Base-by-base conservation (phyloP, 1,284 basidiomycete species). In the Ganoderma lingzhi region DNA sequence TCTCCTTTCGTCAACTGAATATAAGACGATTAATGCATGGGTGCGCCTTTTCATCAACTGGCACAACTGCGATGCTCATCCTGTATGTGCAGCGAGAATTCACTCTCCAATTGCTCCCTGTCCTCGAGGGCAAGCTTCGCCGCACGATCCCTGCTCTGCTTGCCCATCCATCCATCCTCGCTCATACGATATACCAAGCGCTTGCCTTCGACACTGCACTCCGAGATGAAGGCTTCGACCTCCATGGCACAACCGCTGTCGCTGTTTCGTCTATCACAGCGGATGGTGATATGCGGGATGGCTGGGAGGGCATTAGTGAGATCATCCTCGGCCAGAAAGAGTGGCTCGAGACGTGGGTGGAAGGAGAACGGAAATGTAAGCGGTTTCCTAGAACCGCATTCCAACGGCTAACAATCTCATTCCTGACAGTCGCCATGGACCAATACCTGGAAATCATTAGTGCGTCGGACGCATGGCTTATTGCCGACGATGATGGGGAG, bases 131-230 rank as follows among this genome's bases (percentile, higher is more conserved):
- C 44, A 95, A 97, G 76, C 84, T 98, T 10, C 86, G 84, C 60
- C 88, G 88, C 48, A 91, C 93, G 0, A 85, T 97, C 48, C 93
- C 96, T 0, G 80, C 88, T 14, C 81, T 99, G 6, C 83, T 98
- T 2, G 81, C 88, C 5, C 90, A 93, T 73, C 94, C 97, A 0
- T 89, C 96, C 0, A 82, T 99, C 35, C 85, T 99, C 4, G 97
- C 97, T 0, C 97, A 99, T 78, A 98, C 96, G 0, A 93, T 99
- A 60, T 97, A 97, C 78, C 95, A 98, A 80, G 88, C 96, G 0
- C 84, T 99, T 9, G 81, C 91, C 0, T 99, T 99, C 74, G 98
- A 99, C 80, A 89, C 92, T 39, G 87, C 91, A 8, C 79, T 99
- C 39, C 82, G 85, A n/a, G 93, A 95, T 70, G 86, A 90, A 77